Evolutionary conservation across 2,329 filamentous ascomycete genomes (phyloP).

Genomic region (Mycosphaerelloides madeirae): DNA sequence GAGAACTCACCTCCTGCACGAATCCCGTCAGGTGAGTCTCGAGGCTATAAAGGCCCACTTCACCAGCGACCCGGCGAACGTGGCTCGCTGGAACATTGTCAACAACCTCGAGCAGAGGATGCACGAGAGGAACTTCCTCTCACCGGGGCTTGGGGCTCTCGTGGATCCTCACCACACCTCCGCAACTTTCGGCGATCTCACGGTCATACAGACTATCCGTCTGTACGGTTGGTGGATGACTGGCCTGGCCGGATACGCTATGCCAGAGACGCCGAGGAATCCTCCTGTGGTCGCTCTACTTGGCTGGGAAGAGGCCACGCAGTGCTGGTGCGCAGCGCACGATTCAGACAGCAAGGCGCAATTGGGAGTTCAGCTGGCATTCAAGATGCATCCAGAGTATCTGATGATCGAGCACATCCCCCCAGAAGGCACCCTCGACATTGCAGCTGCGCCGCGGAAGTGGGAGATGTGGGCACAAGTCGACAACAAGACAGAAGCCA

Average conservation of each 20-base stretch:
- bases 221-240: not conserved
- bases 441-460: constrained; percentile 38
- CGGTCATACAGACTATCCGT: not conserved
- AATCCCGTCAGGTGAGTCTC: not conserved
- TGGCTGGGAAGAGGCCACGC: constrained; percentile 71
- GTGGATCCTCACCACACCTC: not conserved
- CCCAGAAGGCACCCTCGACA: constrained; percentile 35
- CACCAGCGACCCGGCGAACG: not conserved
- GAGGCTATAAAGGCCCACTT: not conserved
- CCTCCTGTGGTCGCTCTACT: constrained; percentile 50
- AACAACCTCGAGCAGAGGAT: not conserved
- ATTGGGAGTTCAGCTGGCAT: constrained; percentile 53
- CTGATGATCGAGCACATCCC: constrained; percentile 47
- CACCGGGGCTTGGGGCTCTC: not conserved
- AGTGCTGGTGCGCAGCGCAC: constrained; percentile 75
- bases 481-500: constrained; percentile 6
- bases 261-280: not conserved
- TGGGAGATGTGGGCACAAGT: constrained; percentile 45
- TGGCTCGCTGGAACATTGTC: not conserved
- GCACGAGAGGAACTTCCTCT: not conserved
- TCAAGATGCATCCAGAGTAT: constrained; percentile 35
- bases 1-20: not conserved
- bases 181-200: not conserved
- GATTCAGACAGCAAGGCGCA: constrained; percentile 49
- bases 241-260: not conserved